These are phyloP conservation scores for Trichoderma sp. DNA, from an alignment of 2,329 filamentous ascomycete genomes.

Conservation along the genomic window DNA sequence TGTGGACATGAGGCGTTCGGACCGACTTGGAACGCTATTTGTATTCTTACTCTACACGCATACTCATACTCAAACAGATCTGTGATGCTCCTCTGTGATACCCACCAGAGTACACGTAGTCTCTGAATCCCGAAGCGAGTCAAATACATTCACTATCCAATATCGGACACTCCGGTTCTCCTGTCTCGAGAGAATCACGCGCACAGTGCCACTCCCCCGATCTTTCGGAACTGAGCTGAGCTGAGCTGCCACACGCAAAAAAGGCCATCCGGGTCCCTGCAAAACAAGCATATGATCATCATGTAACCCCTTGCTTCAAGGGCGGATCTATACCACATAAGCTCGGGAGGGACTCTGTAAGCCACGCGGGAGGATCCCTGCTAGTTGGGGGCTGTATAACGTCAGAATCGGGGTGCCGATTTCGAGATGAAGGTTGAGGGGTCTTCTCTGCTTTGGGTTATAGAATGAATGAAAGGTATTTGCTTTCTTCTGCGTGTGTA, in stretches of 20 bases:
- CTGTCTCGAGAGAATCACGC: background rate
- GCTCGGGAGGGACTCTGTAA: background rate
- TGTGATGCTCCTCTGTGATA: background rate
- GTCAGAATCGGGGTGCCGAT: slow-evolving; percentile 2
- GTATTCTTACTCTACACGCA: background rate
- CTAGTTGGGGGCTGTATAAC: background rate
- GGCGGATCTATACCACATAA: slow-evolving; percentile 5
- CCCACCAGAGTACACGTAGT: background rate
- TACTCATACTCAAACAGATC: background rate
- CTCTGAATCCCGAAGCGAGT: background rate
- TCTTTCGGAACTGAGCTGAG: background rate
- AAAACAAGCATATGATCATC: background rate
- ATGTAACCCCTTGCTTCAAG: background rate
- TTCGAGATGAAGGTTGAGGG: background rate
- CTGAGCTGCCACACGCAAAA: background rate
- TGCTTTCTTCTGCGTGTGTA: background rate
- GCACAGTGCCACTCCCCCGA: background rate
- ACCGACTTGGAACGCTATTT: background rate
- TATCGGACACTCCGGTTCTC: background rate
- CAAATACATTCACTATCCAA: background rate
- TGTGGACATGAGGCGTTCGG: background rate
- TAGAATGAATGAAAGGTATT: background rate
- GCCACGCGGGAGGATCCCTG: background rate
- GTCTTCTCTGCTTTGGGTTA: background rate
- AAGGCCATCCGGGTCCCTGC: background rate